phyloP scores from a whole-genome alignment of 257 asterid species.

The Lithospermum erythrorhizon region DNA sequence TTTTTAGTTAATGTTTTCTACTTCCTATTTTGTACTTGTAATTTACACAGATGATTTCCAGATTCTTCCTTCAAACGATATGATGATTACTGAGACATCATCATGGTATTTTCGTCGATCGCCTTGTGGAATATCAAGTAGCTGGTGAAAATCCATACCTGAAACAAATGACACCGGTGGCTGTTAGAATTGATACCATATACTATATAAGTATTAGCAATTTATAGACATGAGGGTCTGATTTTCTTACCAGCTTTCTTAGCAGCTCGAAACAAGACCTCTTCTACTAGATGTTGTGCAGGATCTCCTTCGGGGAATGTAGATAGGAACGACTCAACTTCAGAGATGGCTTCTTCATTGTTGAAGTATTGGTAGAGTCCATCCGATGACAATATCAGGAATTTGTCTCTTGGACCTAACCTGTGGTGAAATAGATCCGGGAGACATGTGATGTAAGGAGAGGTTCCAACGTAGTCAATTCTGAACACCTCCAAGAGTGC shows the following conservation, averaged over 20 bases:
- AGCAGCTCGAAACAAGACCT: conserved; percentile 90
- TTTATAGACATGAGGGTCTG: neutral
- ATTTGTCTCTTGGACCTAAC: conserved; percentile 53
- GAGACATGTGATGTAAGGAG: conserved; percentile 66
- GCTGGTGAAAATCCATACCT: conserved; percentile 77
- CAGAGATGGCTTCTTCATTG: conserved; percentile 72
- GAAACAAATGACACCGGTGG: conserved; percentile 11
- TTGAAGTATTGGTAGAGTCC: conserved; percentile 97
- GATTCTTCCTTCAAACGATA: conserved; percentile 89
- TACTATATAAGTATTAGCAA: neutral
- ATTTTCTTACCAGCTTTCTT: conserved; percentile 67
- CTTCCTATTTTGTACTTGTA: conserved; percentile 11
- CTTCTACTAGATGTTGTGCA: conserved; percentile 94
- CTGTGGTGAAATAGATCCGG: conserved; percentile 80
- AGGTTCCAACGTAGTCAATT: conserved; percentile 64
- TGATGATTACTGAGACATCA: conserved; percentile 78
- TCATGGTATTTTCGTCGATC: conserved; percentile 81
- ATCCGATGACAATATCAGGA: conserved; percentile 88
- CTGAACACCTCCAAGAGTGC: conserved; percentile 87
- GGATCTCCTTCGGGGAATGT: conserved; percentile 96
- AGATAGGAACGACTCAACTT: conserved; percentile 72
- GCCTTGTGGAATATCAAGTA: conserved; percentile 92
- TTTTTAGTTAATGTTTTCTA: conserved; percentile 8
- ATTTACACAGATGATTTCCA: conserved; percentile 73
- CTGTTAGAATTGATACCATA: neutral